A percentile compares a stretch with the other conserved stretches of the same genome.
Evolutionary conservation across 1,284 basidiomycete species (phyloP).

Genomic region (Pseudozyma tsukubaensis): DNA sequence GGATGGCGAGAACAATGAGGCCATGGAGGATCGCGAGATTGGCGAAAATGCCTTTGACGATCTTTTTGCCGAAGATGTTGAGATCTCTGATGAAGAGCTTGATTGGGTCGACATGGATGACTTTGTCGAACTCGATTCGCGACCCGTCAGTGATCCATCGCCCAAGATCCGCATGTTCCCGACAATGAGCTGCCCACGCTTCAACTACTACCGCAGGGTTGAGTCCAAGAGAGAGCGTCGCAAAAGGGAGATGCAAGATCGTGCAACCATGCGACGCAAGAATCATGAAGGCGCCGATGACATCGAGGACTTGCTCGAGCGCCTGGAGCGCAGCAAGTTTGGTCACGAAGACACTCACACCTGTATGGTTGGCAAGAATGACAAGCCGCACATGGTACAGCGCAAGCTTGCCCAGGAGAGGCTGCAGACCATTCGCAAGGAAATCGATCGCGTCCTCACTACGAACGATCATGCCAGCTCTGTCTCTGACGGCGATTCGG

Average conservation of each 20-base stretch:
- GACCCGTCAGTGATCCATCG: conserved; percentile 70
- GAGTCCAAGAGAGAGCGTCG: conserved; percentile 71
- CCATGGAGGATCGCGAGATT: conserved; percentile 61
- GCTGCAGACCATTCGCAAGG: conserved; percentile 49
- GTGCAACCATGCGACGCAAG: neutral
- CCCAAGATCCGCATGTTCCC: conserved; percentile 77
- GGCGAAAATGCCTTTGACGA: conserved; percentile 56
- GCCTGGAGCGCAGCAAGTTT: conserved; percentile 76
- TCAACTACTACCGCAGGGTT: conserved; percentile 76
- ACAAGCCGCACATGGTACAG: conserved; percentile 79
- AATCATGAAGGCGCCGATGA: conserved; percentile 7
- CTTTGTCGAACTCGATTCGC: conserved; percentile 80
- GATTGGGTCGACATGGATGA: conserved; percentile 85
- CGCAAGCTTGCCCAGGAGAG: conserved; percentile 76
- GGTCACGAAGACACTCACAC: conserved; percentile 86
- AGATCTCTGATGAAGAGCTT: conserved; percentile 47
- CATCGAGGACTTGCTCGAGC: conserved; percentile 33
- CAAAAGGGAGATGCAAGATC: conserved; percentile 62
- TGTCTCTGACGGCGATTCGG: conserved; percentile 11
- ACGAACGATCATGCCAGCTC: conserved; percentile 16
- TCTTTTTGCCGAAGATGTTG: conserved; percentile 40
- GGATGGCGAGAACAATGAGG: conserved; percentile 23
- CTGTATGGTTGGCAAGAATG: conserved; percentile 74
- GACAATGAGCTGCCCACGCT: conserved; percentile 81
- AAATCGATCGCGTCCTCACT: conserved; percentile 62